These are phyloP conservation scores for Thermothelomyces thermophilus DNA, from an alignment of 2,329 filamentous ascomycete species.

Conservation along the genomic window DNA sequence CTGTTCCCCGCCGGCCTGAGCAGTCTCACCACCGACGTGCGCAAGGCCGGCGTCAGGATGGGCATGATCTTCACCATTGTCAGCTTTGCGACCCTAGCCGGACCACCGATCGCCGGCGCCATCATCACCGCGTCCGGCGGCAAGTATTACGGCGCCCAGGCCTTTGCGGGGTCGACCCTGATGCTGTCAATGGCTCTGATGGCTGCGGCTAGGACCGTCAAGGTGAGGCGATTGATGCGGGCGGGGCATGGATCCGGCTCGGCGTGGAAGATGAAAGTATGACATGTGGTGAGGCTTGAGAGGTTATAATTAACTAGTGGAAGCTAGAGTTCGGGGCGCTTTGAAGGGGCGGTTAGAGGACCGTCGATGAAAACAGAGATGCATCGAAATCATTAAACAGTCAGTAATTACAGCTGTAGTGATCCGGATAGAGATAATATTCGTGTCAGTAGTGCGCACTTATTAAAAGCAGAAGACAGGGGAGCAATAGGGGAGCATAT, in stretches of 20 bases:
- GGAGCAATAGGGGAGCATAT: too few species aligned
- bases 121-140: conserved; percentile 39
- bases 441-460: too few species aligned
- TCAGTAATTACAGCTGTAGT: too few species aligned
- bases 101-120: conserved; percentile 46
- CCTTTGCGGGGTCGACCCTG: conserved; percentile 40
- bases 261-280: conserved; percentile 37
- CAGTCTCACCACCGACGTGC: conserved; percentile 46
- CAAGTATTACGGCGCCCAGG: conserved; percentile 42
- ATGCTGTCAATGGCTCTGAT: conserved; percentile 37
- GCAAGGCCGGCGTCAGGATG: conserved; percentile 48
- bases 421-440: too few species aligned
- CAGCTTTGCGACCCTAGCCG: conserved; percentile 47
- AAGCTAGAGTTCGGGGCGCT: too few species aligned
- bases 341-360: too few species aligned
- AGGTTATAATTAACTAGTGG: too few species aligned
- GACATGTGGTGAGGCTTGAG: neutral
- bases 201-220: conserved; percentile 32
- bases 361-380: too few species aligned
- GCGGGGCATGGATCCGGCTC: neutral
- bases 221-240: conserved; percentile 33
- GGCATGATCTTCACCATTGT: conserved; percentile 54
- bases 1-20: conserved; percentile 59
- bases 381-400: too few species aligned
- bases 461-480: too few species aligned